Conservation (phyloP, 225 moss, liverwort and hornwort species). For the Physcomitrium patens region DNA sequence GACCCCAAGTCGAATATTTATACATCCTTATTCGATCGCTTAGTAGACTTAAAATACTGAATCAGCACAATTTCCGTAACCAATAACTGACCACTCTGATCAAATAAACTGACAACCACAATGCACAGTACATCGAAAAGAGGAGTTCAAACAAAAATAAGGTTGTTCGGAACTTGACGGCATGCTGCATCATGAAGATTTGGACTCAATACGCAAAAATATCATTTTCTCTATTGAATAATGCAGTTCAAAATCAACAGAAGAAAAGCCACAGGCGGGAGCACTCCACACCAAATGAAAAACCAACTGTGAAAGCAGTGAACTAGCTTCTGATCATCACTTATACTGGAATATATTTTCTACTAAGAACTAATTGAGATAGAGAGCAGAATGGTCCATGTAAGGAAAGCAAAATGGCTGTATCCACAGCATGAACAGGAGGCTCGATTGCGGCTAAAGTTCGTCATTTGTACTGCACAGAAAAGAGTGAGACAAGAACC, state of each 20-base stretch:
- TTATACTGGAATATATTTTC: constrained; percentile 22
- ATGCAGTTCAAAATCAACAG: constrained; percentile 40
- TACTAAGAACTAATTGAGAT: constrained; percentile 34
- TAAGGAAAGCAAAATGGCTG: constrained; percentile 32
- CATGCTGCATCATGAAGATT: constrained; percentile 8
- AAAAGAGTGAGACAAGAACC: constrained; percentile 38
- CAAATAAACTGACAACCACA: too few species aligned
- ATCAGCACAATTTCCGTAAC: too few species aligned
- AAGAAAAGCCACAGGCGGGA: constrained; percentile 29
- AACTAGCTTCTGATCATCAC: constrained; percentile 30
- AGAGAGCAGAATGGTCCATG: not conserved
- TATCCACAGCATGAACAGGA: constrained; percentile 15
- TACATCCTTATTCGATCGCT: too few species aligned
- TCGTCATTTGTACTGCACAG: constrained; percentile 52
- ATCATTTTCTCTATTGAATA: constrained; percentile 39
- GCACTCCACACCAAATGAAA: constrained; percentile 19
- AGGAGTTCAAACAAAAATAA: not conserved
- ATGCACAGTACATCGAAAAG: too few species aligned
- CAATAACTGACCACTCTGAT: too few species aligned
- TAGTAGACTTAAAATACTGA: too few species aligned
- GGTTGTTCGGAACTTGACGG: constrained; percentile 24
- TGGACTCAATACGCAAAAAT: constrained; percentile 26
- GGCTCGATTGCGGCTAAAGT: constrained; percentile 38
- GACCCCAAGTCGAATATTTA: too few species aligned
- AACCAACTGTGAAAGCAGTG: constrained; percentile 32